Percentiles rank a stretch among this genome's conserved stretches.
These are phyloP conservation scores for Hypoxylon intermedium DNA, from an alignment of 495 filamentous ascomycete species.

Conservation along the genomic window DNA sequence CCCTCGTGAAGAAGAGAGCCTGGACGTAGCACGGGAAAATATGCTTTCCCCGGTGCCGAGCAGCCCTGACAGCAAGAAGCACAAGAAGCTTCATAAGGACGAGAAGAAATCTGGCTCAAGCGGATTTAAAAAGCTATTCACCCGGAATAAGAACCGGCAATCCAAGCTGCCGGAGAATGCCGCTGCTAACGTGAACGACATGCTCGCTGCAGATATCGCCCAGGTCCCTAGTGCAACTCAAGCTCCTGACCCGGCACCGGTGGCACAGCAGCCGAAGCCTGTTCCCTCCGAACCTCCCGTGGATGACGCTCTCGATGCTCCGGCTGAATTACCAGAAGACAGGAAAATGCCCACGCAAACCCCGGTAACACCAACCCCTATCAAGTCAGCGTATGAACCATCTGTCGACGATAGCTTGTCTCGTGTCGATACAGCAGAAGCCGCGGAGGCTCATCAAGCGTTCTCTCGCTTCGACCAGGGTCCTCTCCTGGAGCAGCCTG, in stretches of 20 bases:
- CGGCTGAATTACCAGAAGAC: conserved; percentile 44
- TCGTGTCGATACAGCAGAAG: conserved; percentile 69
- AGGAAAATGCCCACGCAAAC: conserved; percentile 44
- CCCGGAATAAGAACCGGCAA: conserved; percentile 61
- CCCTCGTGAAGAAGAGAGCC: conserved; percentile 47
- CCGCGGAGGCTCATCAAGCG: conserved; percentile 68
- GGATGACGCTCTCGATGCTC: conserved; percentile 32
- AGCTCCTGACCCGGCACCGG: conserved; percentile 34
- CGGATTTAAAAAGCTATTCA: conserved; percentile 69
- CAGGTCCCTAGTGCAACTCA: conserved; percentile 26
- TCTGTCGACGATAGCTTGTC: conserved; percentile 64
- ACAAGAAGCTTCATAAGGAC: conserved; percentile 64
- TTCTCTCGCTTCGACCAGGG: conserved; percentile 92
- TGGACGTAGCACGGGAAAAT: conserved; percentile 49
- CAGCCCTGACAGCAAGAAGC: conserved; percentile 56
- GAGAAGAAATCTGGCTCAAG: conserved; percentile 55
- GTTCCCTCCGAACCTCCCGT: conserved; percentile 40
- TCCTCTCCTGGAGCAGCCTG: conserved; percentile 83
- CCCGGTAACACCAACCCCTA: conserved; percentile 25
- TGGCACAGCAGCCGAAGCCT: conserved; percentile 28
- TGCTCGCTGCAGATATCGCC: conserved; percentile 35
- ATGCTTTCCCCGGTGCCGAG: conserved; percentile 55
- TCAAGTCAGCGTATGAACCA: conserved; percentile 55
- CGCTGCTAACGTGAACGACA: conserved; percentile 48
- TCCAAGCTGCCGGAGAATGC: conserved; percentile 60